These are phyloP conservation scores for Botryotinia narcissicola DNA, from an alignment of 2,329 filamentous ascomycete genomes.

Conservation along the genomic window DNA sequence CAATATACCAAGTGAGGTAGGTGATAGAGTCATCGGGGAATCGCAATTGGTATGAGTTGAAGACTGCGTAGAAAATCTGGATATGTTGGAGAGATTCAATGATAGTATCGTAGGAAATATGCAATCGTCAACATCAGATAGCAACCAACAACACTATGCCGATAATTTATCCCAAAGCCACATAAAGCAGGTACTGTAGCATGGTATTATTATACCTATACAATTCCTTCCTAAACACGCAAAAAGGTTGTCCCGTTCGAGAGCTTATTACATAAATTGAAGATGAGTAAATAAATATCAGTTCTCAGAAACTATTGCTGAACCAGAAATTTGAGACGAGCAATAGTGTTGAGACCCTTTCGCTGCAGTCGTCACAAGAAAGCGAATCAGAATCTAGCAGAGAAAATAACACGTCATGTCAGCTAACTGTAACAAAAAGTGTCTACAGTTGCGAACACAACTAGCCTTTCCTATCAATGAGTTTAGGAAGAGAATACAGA, in stretches of 20 bases:
- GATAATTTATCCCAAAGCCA: neutral
- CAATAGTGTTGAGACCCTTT: neutral
- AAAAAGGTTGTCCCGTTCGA: neutral
- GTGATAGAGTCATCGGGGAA: neutral
- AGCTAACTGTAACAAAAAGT: neutral
- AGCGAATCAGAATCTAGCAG: no score
- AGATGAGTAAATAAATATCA: no score
- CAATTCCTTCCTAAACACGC: neutral
- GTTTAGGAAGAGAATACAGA: neutral
- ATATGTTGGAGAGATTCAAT: neutral
- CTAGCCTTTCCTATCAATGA: neutral
- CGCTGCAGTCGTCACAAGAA: neutral
- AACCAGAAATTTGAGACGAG: neutral
- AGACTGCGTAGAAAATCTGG: neutral
- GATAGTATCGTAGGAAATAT: neutral
- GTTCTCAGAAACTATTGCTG: neutral
- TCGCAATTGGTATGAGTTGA: neutral
- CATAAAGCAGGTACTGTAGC: neutral
- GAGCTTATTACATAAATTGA: neutral
- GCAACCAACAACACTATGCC: neutral
- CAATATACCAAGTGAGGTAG: neutral
- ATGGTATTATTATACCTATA: neutral
- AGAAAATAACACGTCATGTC: neutral
- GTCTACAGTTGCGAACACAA: neutral
- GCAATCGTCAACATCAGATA: neutral